Base-by-base conservation (phyloP, 441 rosid species). In the Pelargonium cotyledonis region DNA sequence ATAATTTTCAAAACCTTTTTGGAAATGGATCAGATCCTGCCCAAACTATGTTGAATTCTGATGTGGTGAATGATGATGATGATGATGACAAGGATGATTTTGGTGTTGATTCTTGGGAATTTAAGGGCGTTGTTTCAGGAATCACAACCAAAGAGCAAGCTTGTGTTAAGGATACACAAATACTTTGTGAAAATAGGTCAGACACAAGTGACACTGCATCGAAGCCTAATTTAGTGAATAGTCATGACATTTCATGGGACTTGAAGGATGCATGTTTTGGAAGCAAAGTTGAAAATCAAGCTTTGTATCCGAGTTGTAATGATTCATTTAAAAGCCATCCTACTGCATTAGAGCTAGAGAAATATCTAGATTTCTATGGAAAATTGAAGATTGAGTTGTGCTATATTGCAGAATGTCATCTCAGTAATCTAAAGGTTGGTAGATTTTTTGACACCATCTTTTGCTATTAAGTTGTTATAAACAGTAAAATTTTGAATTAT, bases 61-160 rank as follows among this genome's bases (percentile, higher is more conserved):
- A 71, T 65, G 60, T 70, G 67, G 75, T 63, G 49, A 69, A 46
- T 14, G 51, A 46, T 46, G 51, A 55, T 4, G 21, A 15, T 5
- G 58, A 51, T 2, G 62, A 63, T 31, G 75, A 55, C 60, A 66
- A 69, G 47, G 79, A 70, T 65, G 85, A 81, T 81, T 80, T 80
- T 79, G 86, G 80, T 76, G 87, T 81, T 75, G 85, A 82, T 78
- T 73, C 86, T 49, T 89, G 93, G 96, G 88, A 84, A 70, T 89
- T 88, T 80, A 82, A 85, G 79, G 85, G 63, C 78, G 83, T 88
- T 46, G 11, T 75, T 75, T 44, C 77, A 63, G 83, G 73, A 70
- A 65, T 70, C 21, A 6, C n/a, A 65, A 72, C 65, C 70, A 81
- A 73, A 79, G 68, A 68, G 61, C 85, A 67, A 74, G 66, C 58